phyloP scores from a whole-genome alignment of 805 yeast species.

The Candida anglica region DNA sequence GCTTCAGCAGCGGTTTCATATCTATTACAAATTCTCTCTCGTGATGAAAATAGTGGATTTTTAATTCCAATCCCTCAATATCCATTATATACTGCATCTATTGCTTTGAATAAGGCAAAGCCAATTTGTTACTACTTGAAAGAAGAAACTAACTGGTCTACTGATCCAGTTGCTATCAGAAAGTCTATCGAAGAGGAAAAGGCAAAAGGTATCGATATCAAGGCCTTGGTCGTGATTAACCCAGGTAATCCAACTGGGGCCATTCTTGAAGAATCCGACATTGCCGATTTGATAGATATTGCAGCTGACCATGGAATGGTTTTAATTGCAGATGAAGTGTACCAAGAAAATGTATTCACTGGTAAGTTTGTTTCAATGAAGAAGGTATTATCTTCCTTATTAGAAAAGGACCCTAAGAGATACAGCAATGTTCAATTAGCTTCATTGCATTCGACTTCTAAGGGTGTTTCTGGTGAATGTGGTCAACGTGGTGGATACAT shows the following conservation, averaged over 20 bases:
- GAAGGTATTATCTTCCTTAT: constrained; percentile 67
- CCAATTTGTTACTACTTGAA: constrained; percentile 85
- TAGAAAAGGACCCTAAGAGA: constrained; percentile 45
- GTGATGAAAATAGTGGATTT: constrained; percentile 67
- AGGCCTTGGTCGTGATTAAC: constrained; percentile 86
- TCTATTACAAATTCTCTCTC: constrained; percentile 65
- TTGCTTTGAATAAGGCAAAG: constrained; percentile 76
- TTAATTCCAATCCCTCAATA: constrained; percentile 97
- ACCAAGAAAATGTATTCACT: constrained; percentile 85
- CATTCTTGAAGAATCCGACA: constrained; percentile 59
- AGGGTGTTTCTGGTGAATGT: constrained; percentile 97
- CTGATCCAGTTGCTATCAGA: constrained; percentile 65
- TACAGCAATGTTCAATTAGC: constrained; percentile 81
- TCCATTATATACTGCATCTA: constrained; percentile 93
- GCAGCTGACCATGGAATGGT: constrained; percentile 86
- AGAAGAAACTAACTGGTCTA: constrained; percentile 81
- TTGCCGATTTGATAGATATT: constrained; percentile 65
- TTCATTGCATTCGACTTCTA: constrained; percentile 94
- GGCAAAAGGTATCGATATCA: constrained; percentile 55
- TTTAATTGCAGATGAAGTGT: constrained; percentile 95
- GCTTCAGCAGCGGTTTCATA: constrained; percentile 93
- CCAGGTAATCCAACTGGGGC: constrained; percentile 99
- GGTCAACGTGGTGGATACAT: constrained; percentile 99
- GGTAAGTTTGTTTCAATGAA: constrained; percentile 85
- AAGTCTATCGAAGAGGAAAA: constrained; percentile 45